These are phyloP conservation scores for Phylloporus gajari DNA, from an alignment of 1,284 basidiomycete genomes.

Conservation along the genomic window DNA sequence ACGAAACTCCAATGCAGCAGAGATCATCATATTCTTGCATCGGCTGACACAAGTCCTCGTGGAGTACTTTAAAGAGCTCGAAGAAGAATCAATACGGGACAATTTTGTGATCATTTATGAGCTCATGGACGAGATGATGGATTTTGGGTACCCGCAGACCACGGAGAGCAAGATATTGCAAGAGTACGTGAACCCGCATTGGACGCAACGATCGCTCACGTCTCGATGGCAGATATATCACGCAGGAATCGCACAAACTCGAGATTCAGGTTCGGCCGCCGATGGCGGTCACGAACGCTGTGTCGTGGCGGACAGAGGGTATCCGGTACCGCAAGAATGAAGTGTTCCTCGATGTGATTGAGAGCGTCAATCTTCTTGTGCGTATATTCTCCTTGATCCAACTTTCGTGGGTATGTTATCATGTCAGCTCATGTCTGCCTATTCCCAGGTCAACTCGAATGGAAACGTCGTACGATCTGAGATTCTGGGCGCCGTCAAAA, in stretches of 20 bases:
- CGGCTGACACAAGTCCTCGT: constrained; percentile 89
- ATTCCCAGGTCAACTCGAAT: constrained; percentile 87
- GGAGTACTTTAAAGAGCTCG: constrained; percentile 99
- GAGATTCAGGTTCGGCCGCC: constrained; percentile 97
- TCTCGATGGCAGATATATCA: constrained; percentile 82
- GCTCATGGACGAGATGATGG: constrained; percentile 99
- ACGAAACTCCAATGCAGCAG: constrained; percentile 95
- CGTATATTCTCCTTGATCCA: constrained; percentile 38
- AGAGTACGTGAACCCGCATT: constrained; percentile 72
- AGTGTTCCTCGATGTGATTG: constrained; percentile 98
- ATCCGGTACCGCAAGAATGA: constrained; percentile 99
- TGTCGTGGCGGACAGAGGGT: constrained; percentile 98
- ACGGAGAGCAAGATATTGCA: constrained; percentile 99
- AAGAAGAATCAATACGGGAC: constrained; percentile 98
- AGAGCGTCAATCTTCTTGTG: constrained; percentile 95
- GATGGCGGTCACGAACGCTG: constrained; percentile 98
- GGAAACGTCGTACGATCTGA: constrained; percentile 98
- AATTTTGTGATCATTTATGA: constrained; percentile 99
- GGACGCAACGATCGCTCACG: neutral
- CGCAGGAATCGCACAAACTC: constrained; percentile 98
- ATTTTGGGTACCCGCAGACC: constrained; percentile 99
- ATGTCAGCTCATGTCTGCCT: neutral
- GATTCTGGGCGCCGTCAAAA: constrained; percentile 97
- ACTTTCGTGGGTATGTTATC: neutral
- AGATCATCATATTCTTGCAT: constrained; percentile 97